These are phyloP conservation scores for Irpex rosettiformis DNA, from an alignment of 1,284 basidiomycete species.

Conservation along the genomic window DNA sequence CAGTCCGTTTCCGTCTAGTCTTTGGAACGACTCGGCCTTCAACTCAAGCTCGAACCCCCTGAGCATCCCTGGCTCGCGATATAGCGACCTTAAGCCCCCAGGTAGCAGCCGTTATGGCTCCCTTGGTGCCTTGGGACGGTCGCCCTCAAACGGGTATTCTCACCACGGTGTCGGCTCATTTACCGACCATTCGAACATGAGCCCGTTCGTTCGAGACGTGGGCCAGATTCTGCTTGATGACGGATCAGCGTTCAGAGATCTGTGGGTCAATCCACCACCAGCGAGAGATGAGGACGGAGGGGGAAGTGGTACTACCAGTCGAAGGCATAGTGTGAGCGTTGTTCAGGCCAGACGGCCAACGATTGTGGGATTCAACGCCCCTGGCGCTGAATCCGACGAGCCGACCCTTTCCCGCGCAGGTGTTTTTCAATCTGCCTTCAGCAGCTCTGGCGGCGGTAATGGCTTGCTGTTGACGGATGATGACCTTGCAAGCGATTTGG, in stretches of 20 bases:
- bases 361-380: conserved; percentile 64
- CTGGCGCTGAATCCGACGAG: conserved; percentile 30
- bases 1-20: conserved; percentile 37
- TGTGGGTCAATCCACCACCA: conserved; percentile 65
- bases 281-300: conserved; percentile 56
- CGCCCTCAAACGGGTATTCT: conserved; percentile 51
- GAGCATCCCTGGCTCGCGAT: conserved; percentile 50
- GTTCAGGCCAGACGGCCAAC: conserved; percentile 71
- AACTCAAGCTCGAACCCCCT: conserved; percentile 39
- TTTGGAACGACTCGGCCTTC: conserved; percentile 51
- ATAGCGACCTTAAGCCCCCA: conserved; percentile 59
- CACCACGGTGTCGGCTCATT: conserved; percentile 34
- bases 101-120: conserved; percentile 58
- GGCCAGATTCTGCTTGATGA: conserved; percentile 73
- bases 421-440: conserved; percentile 21
- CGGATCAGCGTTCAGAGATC: conserved; percentile 59
- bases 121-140: conserved; percentile 52
- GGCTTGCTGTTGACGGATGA: conserved; percentile 74
- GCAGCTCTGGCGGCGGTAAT: conserved; percentile 39
- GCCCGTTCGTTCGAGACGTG: conserved; percentile 76
- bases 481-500: conserved; percentile 71
- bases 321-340: conserved; percentile 84
- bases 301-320: conserved; percentile 77
- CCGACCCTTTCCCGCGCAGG: conserved; percentile 35
- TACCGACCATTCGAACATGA: conserved; percentile 71